Base-by-base conservation (phyloP, 2,329 filamentous ascomycete species). In the Xylaria sp. region DNA sequence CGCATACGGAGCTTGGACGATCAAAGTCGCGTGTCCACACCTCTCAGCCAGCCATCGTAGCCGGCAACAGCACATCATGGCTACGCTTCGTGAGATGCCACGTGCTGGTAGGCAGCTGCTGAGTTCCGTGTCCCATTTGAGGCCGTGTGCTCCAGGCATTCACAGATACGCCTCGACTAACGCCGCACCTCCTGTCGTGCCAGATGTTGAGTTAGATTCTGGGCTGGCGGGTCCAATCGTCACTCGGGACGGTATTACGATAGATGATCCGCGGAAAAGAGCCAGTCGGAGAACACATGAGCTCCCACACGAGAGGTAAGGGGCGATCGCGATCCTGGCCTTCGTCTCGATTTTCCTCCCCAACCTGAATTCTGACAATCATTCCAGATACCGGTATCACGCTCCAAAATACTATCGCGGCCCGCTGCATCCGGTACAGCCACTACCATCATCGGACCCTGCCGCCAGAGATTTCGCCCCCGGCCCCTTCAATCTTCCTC, bases 351-450 rank as follows among this genome's bases (percentile, higher is more conserved):
- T 46, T 37, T 13, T 49, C 3, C 5, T 27, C 27, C 31, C 21
- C 13, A 35, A 29, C 47, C 40, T 38, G n/a, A 21, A 38, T 29
- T 38, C 40, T 67, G 21, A 58, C 54, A 41, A 23, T 3, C 35
- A 27, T 47, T 25, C 15, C 43, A 96, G 94, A 84, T 99, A 98
- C 80, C 91, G 96, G 78, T 98, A 90, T 78, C 92, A 93, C 67
- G 90, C 94, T 52, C 95, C 95, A 66, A 95, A 94, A 80, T 99
- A 93, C 84, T 89, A 97, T 77, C 91, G 94, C 72, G 95, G 95
- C 58, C 93, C 93, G 66, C 84, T 98, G 23, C 93, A 98, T 75
- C 95, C 95, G 52, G 88, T 97, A 72, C 92, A 97, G 80, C 91
- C 92, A 61, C 94, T 92, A n/a, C 85, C 88, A 38, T 85, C 88